Percentiles rank a stretch among this genome's conserved stretches.
These are phyloP conservation scores for Fimicolochytrium jonesii DNA, from an alignment of 192 early-diverging fungal genomes.

Conservation along the genomic window DNA sequence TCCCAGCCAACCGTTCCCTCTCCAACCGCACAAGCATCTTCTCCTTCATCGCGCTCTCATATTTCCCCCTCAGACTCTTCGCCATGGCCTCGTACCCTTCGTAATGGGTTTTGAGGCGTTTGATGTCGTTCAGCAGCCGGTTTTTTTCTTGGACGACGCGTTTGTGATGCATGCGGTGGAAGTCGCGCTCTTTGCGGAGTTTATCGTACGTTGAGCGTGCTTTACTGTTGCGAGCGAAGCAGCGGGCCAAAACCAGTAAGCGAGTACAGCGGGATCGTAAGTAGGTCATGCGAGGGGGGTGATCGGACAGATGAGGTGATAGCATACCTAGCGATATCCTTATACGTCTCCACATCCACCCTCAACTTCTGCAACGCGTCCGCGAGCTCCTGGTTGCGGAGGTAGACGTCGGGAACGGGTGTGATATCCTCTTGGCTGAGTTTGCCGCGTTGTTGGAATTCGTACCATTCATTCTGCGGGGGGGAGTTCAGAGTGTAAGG, in stretches of 20 bases:
- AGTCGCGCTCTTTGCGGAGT: conserved; percentile 53
- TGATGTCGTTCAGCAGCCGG: conserved; percentile 46
- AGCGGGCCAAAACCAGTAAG: not conserved
- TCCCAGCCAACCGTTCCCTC: conserved; percentile 42
- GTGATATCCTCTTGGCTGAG: conserved; percentile 41
- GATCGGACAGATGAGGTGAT: no score
- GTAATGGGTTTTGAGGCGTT: conserved; percentile 51
- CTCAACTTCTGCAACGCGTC: conserved; percentile 45
- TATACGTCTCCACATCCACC: conserved; percentile 50
- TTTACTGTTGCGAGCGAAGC: conserved; percentile 29
- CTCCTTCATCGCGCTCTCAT: conserved; percentile 57
- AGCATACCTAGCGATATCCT: conserved; percentile 52
- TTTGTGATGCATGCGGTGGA: conserved; percentile 60
- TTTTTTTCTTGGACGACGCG: conserved; percentile 57
- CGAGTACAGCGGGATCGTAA: not conserved
- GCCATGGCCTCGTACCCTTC: conserved; percentile 45
- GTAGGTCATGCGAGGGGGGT: no score
- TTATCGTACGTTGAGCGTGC: conserved; percentile 56
- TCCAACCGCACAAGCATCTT: conserved; percentile 55
- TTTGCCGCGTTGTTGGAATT: conserved; percentile 42
- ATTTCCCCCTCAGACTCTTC: conserved; percentile 39
- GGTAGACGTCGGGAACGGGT: conserved; percentile 55
- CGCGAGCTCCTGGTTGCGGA: conserved; percentile 47
- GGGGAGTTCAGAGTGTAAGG: not conserved
- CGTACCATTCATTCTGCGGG: conserved; percentile 58